Conservation (phyloP, 805 yeast species). For the Phaffomyces thermotolerans region DNA sequence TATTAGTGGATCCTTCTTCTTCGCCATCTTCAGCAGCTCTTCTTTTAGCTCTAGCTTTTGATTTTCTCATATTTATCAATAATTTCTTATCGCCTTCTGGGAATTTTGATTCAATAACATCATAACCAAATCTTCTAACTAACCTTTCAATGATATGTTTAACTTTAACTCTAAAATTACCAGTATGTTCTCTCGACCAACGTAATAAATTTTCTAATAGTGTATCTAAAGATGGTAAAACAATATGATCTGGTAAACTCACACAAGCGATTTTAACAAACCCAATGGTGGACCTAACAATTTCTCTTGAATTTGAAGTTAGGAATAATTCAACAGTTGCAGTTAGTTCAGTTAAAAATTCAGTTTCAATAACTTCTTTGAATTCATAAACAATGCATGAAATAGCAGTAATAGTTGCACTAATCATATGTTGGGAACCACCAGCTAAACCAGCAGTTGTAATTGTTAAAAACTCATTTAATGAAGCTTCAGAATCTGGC, state of each 20-base stretch:
- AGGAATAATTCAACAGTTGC: slow-evolving; percentile 85
- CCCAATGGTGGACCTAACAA: slow-evolving; percentile 90
- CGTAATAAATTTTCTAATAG: slow-evolving; percentile 68
- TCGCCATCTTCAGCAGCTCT: slow-evolving; percentile 44
- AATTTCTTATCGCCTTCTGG: slow-evolving; percentile 88
- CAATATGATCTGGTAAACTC: slow-evolving; percentile 70
- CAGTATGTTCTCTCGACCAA: slow-evolving; percentile 95
- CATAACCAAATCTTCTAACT: slow-evolving; percentile 86
- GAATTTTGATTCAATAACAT: slow-evolving; percentile 69
- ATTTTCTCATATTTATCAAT: slow-evolving; percentile 76
- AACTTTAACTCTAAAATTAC: slow-evolving; percentile 88
- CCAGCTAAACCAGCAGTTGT: slow-evolving; percentile 96
- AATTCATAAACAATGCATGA: slow-evolving; percentile 85
- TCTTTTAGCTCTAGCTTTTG: slow-evolving; percentile 77
- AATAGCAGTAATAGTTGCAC: slow-evolving; percentile 90
- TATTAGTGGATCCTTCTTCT: slow-evolving; percentile 28
- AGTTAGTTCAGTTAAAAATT: slow-evolving; percentile 63
- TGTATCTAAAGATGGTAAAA: slow-evolving; percentile 57
- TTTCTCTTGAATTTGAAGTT: slow-evolving; percentile 86
- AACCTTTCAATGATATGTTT: slow-evolving; percentile 90
- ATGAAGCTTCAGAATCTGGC: slow-evolving; percentile 58
- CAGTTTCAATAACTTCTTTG: slow-evolving; percentile 52
- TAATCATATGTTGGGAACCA: slow-evolving; percentile 88
- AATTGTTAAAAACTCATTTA: slow-evolving; percentile 85
- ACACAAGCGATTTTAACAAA: slow-evolving; percentile 86